A percentile compares a stretch with the other conserved stretches of the same genome.
phyloP scores from a whole-genome alignment of 768 basidiomycete species.

The Boletus rubroflammeus region DNA sequence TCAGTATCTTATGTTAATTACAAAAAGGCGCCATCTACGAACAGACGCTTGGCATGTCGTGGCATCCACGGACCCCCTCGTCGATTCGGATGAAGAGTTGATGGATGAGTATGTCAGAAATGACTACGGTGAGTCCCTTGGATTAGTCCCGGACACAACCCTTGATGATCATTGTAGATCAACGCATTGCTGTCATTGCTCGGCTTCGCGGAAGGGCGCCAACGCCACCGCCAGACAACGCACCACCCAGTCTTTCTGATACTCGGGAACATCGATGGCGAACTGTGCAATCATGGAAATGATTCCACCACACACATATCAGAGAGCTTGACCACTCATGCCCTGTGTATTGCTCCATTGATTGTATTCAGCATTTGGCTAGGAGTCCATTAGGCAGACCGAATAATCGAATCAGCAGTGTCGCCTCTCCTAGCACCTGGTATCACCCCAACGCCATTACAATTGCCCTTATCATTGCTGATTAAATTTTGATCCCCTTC shows the following conservation, averaged over 20 bases:
- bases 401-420: background rate
- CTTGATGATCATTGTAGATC: constrained; percentile 33
- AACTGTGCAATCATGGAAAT: constrained; percentile 37
- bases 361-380: background rate
- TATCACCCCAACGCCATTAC: background rate
- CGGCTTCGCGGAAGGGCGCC: constrained; percentile 50
- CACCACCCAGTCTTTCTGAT: constrained; percentile 11
- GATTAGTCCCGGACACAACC: background rate
- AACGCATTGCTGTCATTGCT: constrained; percentile 49
- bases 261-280: constrained; percentile 36
- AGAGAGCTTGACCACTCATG: background rate
- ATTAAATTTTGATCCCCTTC: background rate
- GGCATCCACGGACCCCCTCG: constrained; percentile 58
- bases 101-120: constrained; percentile 57
- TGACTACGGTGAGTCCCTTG: constrained; percentile 57
- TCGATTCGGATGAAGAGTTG: constrained; percentile 71
- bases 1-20: background rate
- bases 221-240: constrained; percentile 39
- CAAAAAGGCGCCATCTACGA: background rate
- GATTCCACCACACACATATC: background rate
- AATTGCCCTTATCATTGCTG: background rate
- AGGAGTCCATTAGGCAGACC: background rate
- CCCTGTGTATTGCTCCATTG: constrained; percentile 7
- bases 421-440: background rate
- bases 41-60: constrained; percentile 74